Evolutionary conservation across 345 rosid species (phyloP).

Genomic region (Hevea brasiliensis): DNA sequence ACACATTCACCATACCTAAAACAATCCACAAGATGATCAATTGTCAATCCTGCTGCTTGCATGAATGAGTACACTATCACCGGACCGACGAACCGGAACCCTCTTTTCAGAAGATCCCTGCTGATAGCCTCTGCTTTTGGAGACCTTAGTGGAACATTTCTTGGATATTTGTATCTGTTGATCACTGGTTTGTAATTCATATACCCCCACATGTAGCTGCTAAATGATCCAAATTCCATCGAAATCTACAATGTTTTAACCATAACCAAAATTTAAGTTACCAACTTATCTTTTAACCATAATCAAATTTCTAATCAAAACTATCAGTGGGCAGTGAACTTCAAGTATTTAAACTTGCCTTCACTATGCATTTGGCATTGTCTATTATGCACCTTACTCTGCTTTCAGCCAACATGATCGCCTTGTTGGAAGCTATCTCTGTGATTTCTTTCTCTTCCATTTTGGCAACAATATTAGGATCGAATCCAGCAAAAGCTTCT

Average conservation of each 20-base stretch:
- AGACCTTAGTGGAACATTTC: conserved; percentile 74
- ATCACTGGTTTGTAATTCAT: conserved; percentile 77
- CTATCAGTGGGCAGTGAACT: no score
- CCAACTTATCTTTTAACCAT: no score
- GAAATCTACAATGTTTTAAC: conserved; percentile 39
- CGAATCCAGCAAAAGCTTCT: conserved; percentile 75
- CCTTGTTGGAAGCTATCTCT: conserved; percentile 72
- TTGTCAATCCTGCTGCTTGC: conserved; percentile 91
- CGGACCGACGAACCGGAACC: conserved; percentile 89
- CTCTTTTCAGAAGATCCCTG: conserved; percentile 73
- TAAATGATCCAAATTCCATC: conserved; percentile 80
- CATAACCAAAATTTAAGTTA: conserved; percentile 34
- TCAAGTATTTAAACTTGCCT: conserved; percentile 72
- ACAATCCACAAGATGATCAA: conserved; percentile 88
- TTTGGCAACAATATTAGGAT: conserved; percentile 69
- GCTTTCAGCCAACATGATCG: conserved; percentile 69
- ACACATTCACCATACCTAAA: conserved; percentile 77
- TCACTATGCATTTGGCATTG: conserved; percentile 81
- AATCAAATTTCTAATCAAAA: no score
- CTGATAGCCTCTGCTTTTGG: conserved; percentile 90
- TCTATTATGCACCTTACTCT: conserved; percentile 85
- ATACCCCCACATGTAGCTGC: conserved; percentile 80
- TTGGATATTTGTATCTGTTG: conserved; percentile 66
- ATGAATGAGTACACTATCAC: conserved; percentile 90
- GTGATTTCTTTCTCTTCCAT: conserved; percentile 77